Evolutionary conservation across 23 red algal species (phyloP), one percentile per base, ranked within the genome.

Genomic region (Gracilaria caudata): DNA sequence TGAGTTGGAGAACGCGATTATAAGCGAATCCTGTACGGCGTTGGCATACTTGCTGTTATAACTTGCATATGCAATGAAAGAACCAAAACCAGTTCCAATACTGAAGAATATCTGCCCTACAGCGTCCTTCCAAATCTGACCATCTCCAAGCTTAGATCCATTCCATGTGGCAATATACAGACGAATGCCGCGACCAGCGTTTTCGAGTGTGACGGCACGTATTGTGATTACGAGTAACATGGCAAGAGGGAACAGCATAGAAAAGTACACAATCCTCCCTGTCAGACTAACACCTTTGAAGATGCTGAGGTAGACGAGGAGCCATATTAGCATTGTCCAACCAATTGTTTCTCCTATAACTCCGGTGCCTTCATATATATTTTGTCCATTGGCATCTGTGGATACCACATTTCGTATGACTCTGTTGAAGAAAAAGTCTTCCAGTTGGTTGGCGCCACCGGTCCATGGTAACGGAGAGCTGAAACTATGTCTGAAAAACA

Each of bases 11-110:
- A 72, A 43, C 66, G 66, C 66, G 7, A 72, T 72, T 19, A 72
- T 72, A 21, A 72, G 35, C 23, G 66, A 72, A 40, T 72, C 66
- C 35, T 72, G 66, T 72, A 72, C 66, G 6, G 66, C 66, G 16
- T 72, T 72, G 20, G 66, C 66, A 40, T 72, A 72, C 30, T 36
- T 72, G 1, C 21, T 72, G 35, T 72, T 72, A 28, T 72, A 72
- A 43, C 66, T 72, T 13, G 66, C 66, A 43, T 72, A 72, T 24
- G 66, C 66, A 72, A 72, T 43, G 66, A 72, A 72, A n/a, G 66
- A 72, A 19, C 66, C 66, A 26, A 72, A 72, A 43, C 66, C 66
- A 72, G 66, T 43, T 72, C 66, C 66, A 24, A 72, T 72, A 19
- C 66, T 72, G 35, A 72, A 72, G 35, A 72, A 72, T 37, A 72